phyloP scores from a whole-genome alignment of 106 monocot genomes.

The Acorus gramineus region DNA sequence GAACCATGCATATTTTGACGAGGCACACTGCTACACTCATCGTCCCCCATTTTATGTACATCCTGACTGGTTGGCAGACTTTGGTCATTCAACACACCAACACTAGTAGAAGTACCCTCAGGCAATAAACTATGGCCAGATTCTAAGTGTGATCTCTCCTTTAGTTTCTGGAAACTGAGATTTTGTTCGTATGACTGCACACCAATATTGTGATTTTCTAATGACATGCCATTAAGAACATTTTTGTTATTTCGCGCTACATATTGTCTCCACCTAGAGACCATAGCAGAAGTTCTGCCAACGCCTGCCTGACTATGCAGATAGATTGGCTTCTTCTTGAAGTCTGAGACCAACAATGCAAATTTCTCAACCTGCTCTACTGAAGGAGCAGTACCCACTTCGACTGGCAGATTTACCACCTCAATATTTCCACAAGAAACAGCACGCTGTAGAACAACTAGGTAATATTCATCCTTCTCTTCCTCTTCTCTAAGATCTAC shows the following conservation, averaged over 20 bases:
- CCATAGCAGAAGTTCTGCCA: conserved; percentile 81
- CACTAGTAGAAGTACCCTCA: not conserved
- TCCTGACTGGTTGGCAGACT: conserved; percentile 1
- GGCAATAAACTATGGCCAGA: conserved; percentile 12
- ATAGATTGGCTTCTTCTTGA: conserved; percentile 60
- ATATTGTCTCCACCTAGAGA: conserved; percentile 88
- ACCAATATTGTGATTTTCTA: conserved; percentile 9
- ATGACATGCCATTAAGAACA: conserved; percentile 18
- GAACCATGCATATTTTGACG: not conserved
- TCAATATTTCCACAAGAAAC: conserved; percentile 56
- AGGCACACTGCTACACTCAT: conserved; percentile 8
- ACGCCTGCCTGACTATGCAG: conserved; percentile 89
- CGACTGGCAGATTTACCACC: conserved; percentile 64
- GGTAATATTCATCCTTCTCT: conserved; percentile 49
- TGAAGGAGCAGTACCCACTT: conserved; percentile 79
- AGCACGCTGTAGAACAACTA: conserved; percentile 39
- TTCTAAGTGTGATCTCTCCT: conserved; percentile 7
- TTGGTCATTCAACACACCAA: not conserved
- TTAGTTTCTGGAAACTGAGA: conserved; percentile 2
- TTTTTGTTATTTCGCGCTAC: conserved; percentile 22
- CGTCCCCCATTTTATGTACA: conserved; percentile 11
- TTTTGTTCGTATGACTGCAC: conserved; percentile 5
- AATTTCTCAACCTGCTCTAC: conserved; percentile 76
- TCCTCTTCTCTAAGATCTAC: conserved; percentile 82
- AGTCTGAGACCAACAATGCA: conserved; percentile 53